Evolutionary conservation across 2,329 filamentous ascomycete genomes (phyloP).

Genomic region (Alternaria sp.): DNA sequence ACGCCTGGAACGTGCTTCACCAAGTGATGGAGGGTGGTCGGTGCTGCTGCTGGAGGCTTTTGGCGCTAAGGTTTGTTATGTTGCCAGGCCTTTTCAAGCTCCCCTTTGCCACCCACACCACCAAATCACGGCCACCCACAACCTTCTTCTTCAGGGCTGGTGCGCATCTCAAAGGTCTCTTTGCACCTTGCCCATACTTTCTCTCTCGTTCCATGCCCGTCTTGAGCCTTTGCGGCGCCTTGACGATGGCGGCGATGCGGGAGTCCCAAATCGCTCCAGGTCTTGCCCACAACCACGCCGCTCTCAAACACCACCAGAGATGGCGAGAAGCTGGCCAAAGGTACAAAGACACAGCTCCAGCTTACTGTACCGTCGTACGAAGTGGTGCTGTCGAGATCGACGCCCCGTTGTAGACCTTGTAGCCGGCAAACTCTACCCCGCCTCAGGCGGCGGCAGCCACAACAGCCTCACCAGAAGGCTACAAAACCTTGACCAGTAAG

Average conservation of each 20-base stretch:
- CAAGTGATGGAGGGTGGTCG: not conserved
- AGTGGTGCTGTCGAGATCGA: not conserved
- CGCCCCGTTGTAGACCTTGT: not conserved
- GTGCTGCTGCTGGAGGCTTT: not conserved
- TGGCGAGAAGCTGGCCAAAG: not conserved
- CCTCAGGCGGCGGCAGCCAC: not conserved
- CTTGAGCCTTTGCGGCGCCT: not conserved
- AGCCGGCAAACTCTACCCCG: not conserved
- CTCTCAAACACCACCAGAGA: not conserved
- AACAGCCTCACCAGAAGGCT: not conserved
- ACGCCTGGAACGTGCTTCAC: not conserved
- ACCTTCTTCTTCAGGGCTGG: not conserved
- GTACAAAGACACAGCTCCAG: not conserved
- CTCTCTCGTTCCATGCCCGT: not conserved
- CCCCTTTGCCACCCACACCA: slow-evolving; percentile 3
- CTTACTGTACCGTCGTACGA: not conserved
- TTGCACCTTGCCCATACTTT: not conserved
- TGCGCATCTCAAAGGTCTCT: not conserved
- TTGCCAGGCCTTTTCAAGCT: not conserved
- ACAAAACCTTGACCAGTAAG: not conserved
- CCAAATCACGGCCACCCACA: not conserved
- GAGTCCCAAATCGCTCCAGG: not conserved
- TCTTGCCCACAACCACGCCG: not conserved
- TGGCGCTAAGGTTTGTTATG: slow-evolving; percentile 1
- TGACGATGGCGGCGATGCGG: not conserved